These are phyloP conservation scores for Epicoccum sorghinum DNA, from an alignment of 2,329 filamentous ascomycete species.

Conservation along the genomic window DNA sequence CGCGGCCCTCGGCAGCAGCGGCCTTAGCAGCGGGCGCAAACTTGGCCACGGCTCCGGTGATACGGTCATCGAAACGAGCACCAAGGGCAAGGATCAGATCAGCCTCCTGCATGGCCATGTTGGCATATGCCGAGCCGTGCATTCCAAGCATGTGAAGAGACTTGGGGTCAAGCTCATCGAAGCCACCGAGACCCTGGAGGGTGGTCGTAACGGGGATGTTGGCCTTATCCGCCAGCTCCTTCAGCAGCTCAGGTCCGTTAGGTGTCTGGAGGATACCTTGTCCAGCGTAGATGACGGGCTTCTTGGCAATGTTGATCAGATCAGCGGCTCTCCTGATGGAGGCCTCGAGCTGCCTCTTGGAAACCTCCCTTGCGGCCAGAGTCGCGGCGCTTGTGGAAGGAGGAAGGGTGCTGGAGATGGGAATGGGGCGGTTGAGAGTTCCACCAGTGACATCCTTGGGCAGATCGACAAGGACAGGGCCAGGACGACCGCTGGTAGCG, in stretches of 20 bases:
- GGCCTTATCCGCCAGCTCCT: slow-evolving; percentile 86
- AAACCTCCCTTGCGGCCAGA: slow-evolving; percentile 75
- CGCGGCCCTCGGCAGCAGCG: slow-evolving; percentile 82
- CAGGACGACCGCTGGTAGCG: slow-evolving; percentile 89
- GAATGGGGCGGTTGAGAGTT: slow-evolving; percentile 82
- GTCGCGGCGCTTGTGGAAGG: slow-evolving; percentile 85
- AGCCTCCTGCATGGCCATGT: slow-evolving; percentile 96
- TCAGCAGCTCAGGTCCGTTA: slow-evolving; percentile 79
- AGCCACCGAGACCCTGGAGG: slow-evolving; percentile 89
- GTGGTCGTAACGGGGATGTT: slow-evolving; percentile 95
- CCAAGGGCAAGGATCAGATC: slow-evolving; percentile 95
- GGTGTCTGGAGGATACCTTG: slow-evolving; percentile 83
- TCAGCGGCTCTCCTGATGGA: slow-evolving; percentile 79
- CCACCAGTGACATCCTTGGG: slow-evolving; percentile 95
- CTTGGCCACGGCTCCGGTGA: slow-evolving; percentile 79
- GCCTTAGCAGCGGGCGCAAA: slow-evolving; percentile 89
- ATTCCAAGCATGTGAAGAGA: slow-evolving; percentile 98
- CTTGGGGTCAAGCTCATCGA: slow-evolving; percentile 92
- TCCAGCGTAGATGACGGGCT: slow-evolving; percentile 93
- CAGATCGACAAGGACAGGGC: slow-evolving; percentile 92
- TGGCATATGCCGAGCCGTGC: slow-evolving; percentile 96
- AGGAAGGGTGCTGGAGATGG: slow-evolving; percentile 74
- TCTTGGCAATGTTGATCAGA: slow-evolving; percentile 87
- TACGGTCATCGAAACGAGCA: slow-evolving; percentile 94
- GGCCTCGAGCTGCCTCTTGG: slow-evolving; percentile 71